These are phyloP conservation scores for Flaveria ramosissima DNA, from an alignment of 129 eudicot genomes.

Conservation along the genomic window DNA sequence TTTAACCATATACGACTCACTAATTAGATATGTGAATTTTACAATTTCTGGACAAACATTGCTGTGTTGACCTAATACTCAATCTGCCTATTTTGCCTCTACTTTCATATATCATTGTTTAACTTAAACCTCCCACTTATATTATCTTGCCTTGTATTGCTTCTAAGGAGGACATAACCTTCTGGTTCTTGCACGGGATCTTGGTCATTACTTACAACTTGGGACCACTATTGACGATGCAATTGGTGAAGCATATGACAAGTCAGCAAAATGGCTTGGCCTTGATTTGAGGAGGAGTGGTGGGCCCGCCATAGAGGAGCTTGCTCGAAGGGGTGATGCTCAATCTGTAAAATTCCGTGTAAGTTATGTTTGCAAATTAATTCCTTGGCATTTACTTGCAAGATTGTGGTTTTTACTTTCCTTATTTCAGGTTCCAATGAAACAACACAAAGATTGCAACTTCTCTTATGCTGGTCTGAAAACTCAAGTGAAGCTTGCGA, in stretches of 20 bases:
- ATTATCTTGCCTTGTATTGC: slow-evolving; percentile 7
- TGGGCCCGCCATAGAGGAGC: slow-evolving; percentile 96
- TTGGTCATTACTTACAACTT: slow-evolving; percentile 94
- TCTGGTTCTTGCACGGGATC: slow-evolving; percentile 85
- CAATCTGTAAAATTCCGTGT: slow-evolving; percentile 61
- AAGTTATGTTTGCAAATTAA: slow-evolving; percentile 31
- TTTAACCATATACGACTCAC: background rate
- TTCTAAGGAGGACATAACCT: slow-evolving; percentile 90
- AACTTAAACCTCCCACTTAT: slow-evolving; percentile 16
- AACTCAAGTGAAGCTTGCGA: slow-evolving; percentile 95
- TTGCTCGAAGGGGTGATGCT: slow-evolving; percentile 85
- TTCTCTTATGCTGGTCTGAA: slow-evolving; percentile 95
- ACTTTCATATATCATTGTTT: slow-evolving; percentile 9
- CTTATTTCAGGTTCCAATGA: slow-evolving; percentile 79
- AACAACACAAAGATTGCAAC: slow-evolving; percentile 95
- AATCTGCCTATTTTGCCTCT: background rate
- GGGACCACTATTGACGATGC: slow-evolving; percentile 91
- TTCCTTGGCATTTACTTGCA: background rate
- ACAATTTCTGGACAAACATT: background rate
- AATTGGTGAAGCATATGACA: slow-evolving; percentile 94
- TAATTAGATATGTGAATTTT: background rate
- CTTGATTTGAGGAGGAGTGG: slow-evolving; percentile 93
- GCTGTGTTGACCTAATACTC: background rate
- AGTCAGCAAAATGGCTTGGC: slow-evolving; percentile 90
- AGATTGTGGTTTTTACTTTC: background rate